A percentile compares a stretch with the other conserved stretches of the same genome.
These are phyloP conservation scores for Ganoderma leucocontextum DNA, from an alignment of 1,284 basidiomycete genomes.

Conservation along the genomic window DNA sequence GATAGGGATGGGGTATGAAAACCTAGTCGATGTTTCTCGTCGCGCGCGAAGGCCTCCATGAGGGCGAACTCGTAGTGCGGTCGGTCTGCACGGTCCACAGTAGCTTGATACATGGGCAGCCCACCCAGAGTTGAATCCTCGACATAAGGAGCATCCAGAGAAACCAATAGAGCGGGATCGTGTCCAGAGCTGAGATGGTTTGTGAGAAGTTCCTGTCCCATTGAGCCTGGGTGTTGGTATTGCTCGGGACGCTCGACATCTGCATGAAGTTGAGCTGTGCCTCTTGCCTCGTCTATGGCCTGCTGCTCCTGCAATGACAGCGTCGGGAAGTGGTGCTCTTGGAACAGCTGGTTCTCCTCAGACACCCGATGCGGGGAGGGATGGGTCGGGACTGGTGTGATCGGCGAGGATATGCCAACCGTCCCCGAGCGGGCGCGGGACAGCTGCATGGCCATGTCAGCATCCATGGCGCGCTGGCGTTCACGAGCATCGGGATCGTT, in stretches of 20 bases:
- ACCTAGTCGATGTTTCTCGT: slow-evolving; percentile 72
- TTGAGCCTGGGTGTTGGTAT: slow-evolving; percentile 38
- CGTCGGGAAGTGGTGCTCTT: slow-evolving; percentile 42
- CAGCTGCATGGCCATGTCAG: slow-evolving; percentile 85
- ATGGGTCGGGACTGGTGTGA: slow-evolving; percentile 35
- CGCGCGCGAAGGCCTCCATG: slow-evolving; percentile 84
- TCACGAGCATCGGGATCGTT: slow-evolving; percentile 77
- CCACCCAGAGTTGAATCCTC: slow-evolving; percentile 49
- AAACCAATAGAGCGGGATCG: slow-evolving; percentile 57
- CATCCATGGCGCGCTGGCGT: slow-evolving; percentile 86
- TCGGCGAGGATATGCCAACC: slow-evolving; percentile 45
- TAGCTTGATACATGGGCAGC: slow-evolving; percentile 70
- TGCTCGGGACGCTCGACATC: slow-evolving; percentile 31
- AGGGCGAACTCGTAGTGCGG: slow-evolving; percentile 74
- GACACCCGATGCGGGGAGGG: slow-evolving; percentile 31
- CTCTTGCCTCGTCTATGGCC: slow-evolving; percentile 53
- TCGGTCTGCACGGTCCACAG: slow-evolving; percentile 46
- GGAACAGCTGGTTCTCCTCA: slow-evolving; percentile 42
- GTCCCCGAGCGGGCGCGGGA: slow-evolving; percentile 78
- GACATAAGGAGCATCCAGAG: slow-evolving; percentile 37
- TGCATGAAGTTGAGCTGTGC: slow-evolving; percentile 28
- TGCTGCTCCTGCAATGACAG: slow-evolving; percentile 56
- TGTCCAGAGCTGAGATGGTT: slow-evolving; percentile 54
- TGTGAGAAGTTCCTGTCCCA: slow-evolving; percentile 39
- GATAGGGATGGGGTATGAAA: slow-evolving; percentile 50